Conservation (phyloP, 257 asterid species). For the Solanum peruvianum region DNA sequence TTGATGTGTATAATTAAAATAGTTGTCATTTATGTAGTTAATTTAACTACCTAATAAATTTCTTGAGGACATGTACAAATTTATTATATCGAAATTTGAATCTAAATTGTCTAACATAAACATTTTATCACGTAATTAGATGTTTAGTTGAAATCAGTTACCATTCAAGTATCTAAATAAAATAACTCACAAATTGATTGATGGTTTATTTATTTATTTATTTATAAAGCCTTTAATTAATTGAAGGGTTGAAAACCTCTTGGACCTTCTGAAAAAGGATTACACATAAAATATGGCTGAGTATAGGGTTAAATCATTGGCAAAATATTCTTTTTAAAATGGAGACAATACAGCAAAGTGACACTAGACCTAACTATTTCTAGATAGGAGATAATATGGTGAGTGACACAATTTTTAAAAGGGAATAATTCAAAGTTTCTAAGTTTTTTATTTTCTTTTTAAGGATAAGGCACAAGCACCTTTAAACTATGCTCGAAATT, state of each 20-base stretch:
- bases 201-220: neutral
- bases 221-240: neutral
- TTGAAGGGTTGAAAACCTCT: neutral
- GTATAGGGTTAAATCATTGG: neutral
- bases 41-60: neutral
- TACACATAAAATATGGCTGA: neutral
- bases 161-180: neutral
- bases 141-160: neutral
- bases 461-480: too few species aligned
- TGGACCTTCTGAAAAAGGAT: neutral
- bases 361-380: neutral
- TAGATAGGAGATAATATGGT: neutral
- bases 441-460: neutral
- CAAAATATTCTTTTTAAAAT: neutral
- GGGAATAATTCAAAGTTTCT: neutral
- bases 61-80: neutral
- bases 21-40: neutral
- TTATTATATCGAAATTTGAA: neutral
- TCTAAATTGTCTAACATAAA: neutral
- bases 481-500: too few species aligned
- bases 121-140: neutral
- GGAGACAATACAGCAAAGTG: neutral
- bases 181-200: neutral
- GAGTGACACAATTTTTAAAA: neutral
- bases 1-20: neutral